Evolutionary conservation across 202 grass and related monocot species (phyloP), one percentile per base, ranked within the genome.

Genomic region (Panicum virgatum): DNA sequence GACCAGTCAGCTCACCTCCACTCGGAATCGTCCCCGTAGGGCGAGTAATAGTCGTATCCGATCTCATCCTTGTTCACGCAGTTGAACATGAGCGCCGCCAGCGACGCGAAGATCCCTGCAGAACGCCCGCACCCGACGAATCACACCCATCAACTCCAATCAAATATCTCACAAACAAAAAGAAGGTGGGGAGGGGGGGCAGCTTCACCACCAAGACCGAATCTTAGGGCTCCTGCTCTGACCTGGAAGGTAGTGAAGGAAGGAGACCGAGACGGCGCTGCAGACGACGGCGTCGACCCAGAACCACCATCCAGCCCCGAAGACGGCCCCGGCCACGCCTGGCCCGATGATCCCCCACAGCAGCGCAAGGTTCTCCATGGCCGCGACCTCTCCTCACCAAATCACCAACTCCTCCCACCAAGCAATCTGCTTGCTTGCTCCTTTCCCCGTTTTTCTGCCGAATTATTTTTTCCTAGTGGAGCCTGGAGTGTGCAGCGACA

Each of bases 41-140:
- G 87, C 36, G 89, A 98, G 90, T 98, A 98, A 34, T 91, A 95
- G 48, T 95, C 95, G 71, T 93, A 74, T 74, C 92, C 84, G 65
- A 98, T 89, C 66, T 94, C 90, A 46, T 91, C 87, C 81, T 84
- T 91, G 74, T 78, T 88, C 40, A 98, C 92, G 59, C 90, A 90
- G 75, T 98, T 98, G 87, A 98, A 98, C 96, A 98, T 98, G 83
- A 96, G 88, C 22, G 92, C 96, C n/a, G 91, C 92, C 15, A 98
- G 73, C 56, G 91, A 85, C 39, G 96, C 92, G 74, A 98, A 96
- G 69, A 98, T 96, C 68, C 96, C 92, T 93, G 70, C 56, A 30
- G 84, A 81, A 73, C 4, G 34, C 13, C 23, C 64, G 18, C 27
- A 3, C 14, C 76, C 37, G 53, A 77, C 0, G 51, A 72, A 84